These are phyloP conservation scores for Exophiala spinifera DNA, from an alignment of 2,329 filamentous ascomycete genomes.

Conservation along the genomic window DNA sequence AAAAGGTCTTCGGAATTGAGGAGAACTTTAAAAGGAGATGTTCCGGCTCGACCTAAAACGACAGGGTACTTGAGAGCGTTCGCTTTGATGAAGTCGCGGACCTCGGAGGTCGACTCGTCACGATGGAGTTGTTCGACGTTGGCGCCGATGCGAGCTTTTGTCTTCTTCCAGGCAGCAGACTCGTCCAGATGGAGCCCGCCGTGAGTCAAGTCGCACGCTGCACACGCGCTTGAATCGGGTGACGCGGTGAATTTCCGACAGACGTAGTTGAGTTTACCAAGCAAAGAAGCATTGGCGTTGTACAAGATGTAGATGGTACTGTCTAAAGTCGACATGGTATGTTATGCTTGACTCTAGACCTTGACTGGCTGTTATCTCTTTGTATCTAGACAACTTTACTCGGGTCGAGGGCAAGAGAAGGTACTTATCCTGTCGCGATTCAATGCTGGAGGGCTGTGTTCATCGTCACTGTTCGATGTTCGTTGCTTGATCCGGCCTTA, in stretches of 20 bases:
- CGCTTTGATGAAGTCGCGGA: background rate
- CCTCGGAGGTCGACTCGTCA: background rate
- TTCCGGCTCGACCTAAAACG: background rate
- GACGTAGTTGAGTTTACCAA: background rate
- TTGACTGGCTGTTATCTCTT: too few relatives aligned
- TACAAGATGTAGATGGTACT: background rate
- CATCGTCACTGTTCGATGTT: too few relatives aligned
- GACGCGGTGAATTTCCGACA: background rate
- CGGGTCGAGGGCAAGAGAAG: too few relatives aligned
- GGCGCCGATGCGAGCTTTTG: background rate
- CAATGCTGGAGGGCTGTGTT: too few relatives aligned
- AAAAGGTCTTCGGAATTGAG: background rate
- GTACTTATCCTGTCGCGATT: too few relatives aligned
- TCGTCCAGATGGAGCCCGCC: background rate
- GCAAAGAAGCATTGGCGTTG: background rate
- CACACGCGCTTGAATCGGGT: background rate
- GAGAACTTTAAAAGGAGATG: background rate
- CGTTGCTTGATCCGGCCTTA: too few relatives aligned
- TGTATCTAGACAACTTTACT: too few relatives aligned
- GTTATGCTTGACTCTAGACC: background rate
- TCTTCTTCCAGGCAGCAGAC: background rate
- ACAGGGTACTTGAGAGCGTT: background rate
- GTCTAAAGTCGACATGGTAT: background rate
- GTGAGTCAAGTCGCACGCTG: background rate
- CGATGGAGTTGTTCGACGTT: background rate